Evolutionary conservation across 371 early-diverging fungal genomes (phyloP), one percentile per base, ranked within the genome.

Genomic region (Rhizopus microsporus): DNA sequence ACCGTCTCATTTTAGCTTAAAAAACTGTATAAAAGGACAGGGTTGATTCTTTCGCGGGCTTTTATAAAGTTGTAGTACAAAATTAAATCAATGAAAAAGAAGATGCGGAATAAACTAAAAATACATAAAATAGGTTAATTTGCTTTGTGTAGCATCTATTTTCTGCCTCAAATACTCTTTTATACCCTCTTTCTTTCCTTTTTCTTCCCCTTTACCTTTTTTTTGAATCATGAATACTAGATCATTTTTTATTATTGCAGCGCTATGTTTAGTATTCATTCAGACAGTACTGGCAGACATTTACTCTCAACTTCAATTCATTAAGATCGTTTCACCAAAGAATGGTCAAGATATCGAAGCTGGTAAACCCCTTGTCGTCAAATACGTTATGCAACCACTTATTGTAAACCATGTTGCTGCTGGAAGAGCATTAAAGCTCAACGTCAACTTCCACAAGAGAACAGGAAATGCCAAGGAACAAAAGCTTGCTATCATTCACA

Each of bases 381-480:
- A 78, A 59, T 78, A 78, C 48, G 65, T 72, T 12, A 78, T 78
- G 79, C 79, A 75, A 40, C 79, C 79, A 47, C 68, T 78, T 50
- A 56, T 75, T 46, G 51, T 40, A 77, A 74, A 74, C 8, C 47
- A 59, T 30, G 67, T 65, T 16, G 43, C 78, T 23, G 63, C 66
- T 38, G 79, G 79, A 34, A 67, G 52, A 55, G 79, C 76, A 23
- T 51, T 72, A 40, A 63, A 53, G 13, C 53, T 78, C 44, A 60
- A 68, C 48, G 59, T 75, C 52, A 68, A 75, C 43, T 75, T 75
- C 50, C 76, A 78, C 56, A 59, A 67, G 35, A 63, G 79, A 54
- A 56, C 72, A 5, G 79, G 79, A 48, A 74, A 57, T 34, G 42
- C 49, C 43, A 78, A 75, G 63, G 59, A 73, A 48, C 63, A 71